phyloP scores from a whole-genome alignment of 2,329 filamentous ascomycete species.

The Sordariomycetes sp. region DNA sequence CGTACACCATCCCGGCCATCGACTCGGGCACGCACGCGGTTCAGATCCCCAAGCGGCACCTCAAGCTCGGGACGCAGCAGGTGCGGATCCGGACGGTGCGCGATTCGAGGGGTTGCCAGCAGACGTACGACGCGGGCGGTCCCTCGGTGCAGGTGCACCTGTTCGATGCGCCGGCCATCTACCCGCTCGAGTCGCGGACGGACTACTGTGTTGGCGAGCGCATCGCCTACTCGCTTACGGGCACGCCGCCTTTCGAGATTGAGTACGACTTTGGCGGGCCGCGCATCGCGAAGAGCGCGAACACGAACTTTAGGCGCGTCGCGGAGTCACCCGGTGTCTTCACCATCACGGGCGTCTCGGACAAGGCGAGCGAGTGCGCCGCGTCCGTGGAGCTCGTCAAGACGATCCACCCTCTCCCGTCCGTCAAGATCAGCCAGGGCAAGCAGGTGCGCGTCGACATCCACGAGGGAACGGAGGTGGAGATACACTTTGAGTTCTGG shows the following conservation, averaged over 20 bases:
- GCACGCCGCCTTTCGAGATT: constrained; percentile 83
- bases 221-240: constrained; percentile 81
- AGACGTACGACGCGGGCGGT: constrained; percentile 55
- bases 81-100: constrained; percentile 82
- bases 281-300: constrained; percentile 66
- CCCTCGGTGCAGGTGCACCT: constrained; percentile 83
- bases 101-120: constrained; percentile 76
- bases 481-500: constrained; percentile 90
- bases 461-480: constrained; percentile 88
- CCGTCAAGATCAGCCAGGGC: constrained; percentile 80
- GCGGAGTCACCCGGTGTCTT: constrained; percentile 87
- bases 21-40: constrained; percentile 62
- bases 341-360: constrained; percentile 72
- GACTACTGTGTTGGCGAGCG: constrained; percentile 96
- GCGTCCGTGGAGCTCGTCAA: constrained; percentile 68
- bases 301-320: constrained; percentile 81
- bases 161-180: constrained; percentile 84
- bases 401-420: constrained; percentile 81
- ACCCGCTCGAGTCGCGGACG: constrained; percentile 66
- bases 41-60: constrained; percentile 68
- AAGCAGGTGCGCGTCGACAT: constrained; percentile 75
- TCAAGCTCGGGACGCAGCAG: constrained; percentile 81
- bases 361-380: constrained; percentile 79
- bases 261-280: constrained; percentile 79
- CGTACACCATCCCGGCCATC: constrained; percentile 71